phyloP scores from a whole-genome alignment of 805 yeast genomes.

The Sugiyamaella americana region DNA sequence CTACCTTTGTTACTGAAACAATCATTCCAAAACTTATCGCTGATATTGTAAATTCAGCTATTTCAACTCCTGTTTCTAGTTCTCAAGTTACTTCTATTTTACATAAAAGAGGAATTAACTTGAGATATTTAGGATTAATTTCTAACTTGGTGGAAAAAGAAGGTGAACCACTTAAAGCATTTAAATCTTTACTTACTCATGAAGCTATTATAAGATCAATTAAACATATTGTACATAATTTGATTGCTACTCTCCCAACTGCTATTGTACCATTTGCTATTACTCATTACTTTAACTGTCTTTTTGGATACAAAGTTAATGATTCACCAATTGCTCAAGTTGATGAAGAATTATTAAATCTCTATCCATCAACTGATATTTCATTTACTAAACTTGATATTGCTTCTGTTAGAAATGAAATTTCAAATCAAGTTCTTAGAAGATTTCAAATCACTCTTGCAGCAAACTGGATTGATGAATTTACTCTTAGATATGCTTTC shows the following conservation, averaged over 20 bases:
- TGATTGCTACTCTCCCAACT: slow-evolving; percentile 43
- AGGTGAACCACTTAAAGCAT: slow-evolving; percentile 34
- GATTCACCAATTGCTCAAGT: slow-evolving; percentile 36
- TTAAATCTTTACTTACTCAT: slow-evolving; percentile 45
- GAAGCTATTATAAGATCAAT: slow-evolving; percentile 78
- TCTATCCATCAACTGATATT: slow-evolving; percentile 39
- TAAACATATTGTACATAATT: slow-evolving; percentile 63
- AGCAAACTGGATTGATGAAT: slow-evolving; percentile 40
- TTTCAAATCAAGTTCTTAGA: slow-evolving; percentile 47
- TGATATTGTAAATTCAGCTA: slow-evolving; percentile 45
- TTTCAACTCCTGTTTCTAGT: slow-evolving; percentile 74
- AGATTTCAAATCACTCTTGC: slow-evolving; percentile 63
- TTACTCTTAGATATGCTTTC: slow-evolving; percentile 44
- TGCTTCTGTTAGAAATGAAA: slow-evolving; percentile 37
- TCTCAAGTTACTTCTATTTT: slow-evolving; percentile 57
- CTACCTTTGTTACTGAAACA: slow-evolving; percentile 51
- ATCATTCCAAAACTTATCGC: slow-evolving; percentile 59
- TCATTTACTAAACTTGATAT: slow-evolving; percentile 43
- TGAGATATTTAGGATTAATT: slow-evolving; percentile 76
- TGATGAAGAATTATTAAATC: slow-evolving; percentile 37
- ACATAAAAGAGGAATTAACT: slow-evolving; percentile 79
- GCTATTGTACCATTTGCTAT: slow-evolving; percentile 54
- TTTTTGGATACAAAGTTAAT: slow-evolving; percentile 43
- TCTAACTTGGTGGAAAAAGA: slow-evolving; percentile 27
- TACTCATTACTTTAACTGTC: slow-evolving; percentile 58